phyloP scores from a whole-genome alignment of 345 rosid species.

The Cardiospermum halicacabum region DNA sequence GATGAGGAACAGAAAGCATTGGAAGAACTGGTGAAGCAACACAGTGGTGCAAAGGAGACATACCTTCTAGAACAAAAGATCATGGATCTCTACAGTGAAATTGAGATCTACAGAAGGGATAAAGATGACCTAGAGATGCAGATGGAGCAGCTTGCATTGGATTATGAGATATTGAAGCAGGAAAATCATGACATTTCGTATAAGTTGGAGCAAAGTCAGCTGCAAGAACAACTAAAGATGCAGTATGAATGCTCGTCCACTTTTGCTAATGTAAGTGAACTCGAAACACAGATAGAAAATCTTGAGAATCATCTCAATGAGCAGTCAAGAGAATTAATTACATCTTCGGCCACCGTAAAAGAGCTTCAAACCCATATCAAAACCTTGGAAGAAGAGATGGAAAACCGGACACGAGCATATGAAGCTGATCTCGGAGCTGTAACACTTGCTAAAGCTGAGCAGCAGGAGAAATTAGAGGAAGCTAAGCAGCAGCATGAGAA shows the following conservation, averaged over 20 bases:
- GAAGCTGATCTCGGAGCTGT: slow-evolving; percentile 62
- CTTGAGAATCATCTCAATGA: slow-evolving; percentile 36
- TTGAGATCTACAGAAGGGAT: slow-evolving; percentile 72
- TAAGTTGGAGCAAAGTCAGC: slow-evolving; percentile 77
- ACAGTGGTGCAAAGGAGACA: slow-evolving; percentile 46
- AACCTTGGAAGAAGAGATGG: slow-evolving; percentile 67
- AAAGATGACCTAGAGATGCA: slow-evolving; percentile 87
- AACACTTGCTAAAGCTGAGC: slow-evolving; percentile 53
- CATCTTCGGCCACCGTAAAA: slow-evolving; percentile 26
- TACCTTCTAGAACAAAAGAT: slow-evolving; percentile 62
- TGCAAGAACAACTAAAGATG: slow-evolving; percentile 73
- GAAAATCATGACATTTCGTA: slow-evolving; percentile 67
- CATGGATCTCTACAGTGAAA: slow-evolving; percentile 57
- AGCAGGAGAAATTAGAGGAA: slow-evolving; percentile 49
- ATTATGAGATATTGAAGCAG: slow-evolving; percentile 92
- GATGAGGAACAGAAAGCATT: slow-evolving; percentile 85
- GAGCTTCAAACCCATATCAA: slow-evolving; percentile 31
- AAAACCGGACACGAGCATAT: slow-evolving; percentile 46
- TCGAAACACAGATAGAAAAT: slow-evolving; percentile 36
- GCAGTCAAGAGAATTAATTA: slow-evolving; percentile 30
- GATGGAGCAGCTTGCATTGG: slow-evolving; percentile 94
- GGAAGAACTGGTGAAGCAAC: slow-evolving; percentile 77
- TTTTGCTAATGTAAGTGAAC: slow-evolving; percentile 42
- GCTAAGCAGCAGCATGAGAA: slow-evolving; percentile 57
- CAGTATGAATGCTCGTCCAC: slow-evolving; percentile 65